These are phyloP conservation scores for Castanea sativa DNA, from an alignment of 306 rosid genomes.

Conservation along the genomic window DNA sequence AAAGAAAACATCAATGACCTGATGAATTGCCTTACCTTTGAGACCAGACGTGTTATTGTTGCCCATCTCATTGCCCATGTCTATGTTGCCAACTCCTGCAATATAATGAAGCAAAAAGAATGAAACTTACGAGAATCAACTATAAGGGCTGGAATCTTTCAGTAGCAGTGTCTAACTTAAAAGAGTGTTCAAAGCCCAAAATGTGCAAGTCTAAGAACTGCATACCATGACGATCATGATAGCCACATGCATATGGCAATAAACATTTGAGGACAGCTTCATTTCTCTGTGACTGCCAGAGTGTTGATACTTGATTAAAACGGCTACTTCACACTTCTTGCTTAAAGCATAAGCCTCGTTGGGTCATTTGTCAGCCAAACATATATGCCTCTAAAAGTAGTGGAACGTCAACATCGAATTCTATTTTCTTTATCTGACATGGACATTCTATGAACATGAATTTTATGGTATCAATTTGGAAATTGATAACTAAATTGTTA, in stretches of 20 bases:
- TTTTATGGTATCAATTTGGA: constrained; percentile 23
- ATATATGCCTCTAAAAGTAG: constrained; percentile 25
- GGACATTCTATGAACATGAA: constrained; percentile 22
- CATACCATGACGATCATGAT: constrained; percentile 62
- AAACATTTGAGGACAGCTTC: constrained; percentile 38
- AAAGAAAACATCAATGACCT: neutral
- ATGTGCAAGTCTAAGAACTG: constrained; percentile 22
- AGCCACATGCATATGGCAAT: constrained; percentile 46
- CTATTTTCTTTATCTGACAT: constrained; percentile 15
- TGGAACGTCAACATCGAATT: constrained; percentile 15
- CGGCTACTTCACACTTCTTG: constrained; percentile 24
- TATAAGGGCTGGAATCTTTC: constrained; percentile 13
- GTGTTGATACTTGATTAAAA: constrained; percentile 44
- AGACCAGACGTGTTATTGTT: constrained; percentile 58
- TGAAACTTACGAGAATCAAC: constrained; percentile 6
- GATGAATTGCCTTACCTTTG: constrained; percentile 48
- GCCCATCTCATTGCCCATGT: constrained; percentile 92
- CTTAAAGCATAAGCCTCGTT: constrained; percentile 45
- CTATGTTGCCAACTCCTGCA: constrained; percentile 58
- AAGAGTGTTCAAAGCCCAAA: constrained; percentile 14
- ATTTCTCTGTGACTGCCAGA: constrained; percentile 43
- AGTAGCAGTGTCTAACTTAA: constrained; percentile 25
- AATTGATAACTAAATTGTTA: constrained; percentile 38
- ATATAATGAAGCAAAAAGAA: constrained; percentile 33
- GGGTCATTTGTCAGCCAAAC: constrained; percentile 45